Conservation (phyloP, 495 filamentous ascomycete genomes). For the Trichoderma reesei region DNA sequence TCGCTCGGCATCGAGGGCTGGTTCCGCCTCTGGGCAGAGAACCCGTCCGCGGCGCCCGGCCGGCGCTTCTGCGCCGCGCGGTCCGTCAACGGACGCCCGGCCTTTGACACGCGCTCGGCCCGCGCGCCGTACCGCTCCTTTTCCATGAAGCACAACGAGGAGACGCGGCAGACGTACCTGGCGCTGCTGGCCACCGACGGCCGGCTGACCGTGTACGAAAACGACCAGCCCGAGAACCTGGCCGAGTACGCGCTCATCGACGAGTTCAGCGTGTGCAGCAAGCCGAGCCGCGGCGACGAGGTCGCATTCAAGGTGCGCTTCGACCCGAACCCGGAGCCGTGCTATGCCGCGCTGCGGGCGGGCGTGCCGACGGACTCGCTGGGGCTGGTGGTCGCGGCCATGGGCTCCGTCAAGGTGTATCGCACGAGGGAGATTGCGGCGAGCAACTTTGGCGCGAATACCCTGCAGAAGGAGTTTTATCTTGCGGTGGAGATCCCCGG, state of each 20-base stretch:
- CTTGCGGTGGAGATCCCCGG: conserved; percentile 62
- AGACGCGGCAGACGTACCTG: conserved; percentile 62
- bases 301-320: conserved; percentile 77
- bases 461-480: conserved; percentile 57
- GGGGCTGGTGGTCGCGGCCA: conserved; percentile 71
- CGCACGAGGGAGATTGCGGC: conserved; percentile 54
- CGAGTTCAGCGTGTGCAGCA: conserved; percentile 51
- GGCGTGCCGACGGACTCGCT: conserved; percentile 65
- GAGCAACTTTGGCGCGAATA: conserved; percentile 38
- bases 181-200: conserved; percentile 77
- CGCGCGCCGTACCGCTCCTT: conserved; percentile 54
- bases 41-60: conserved; percentile 63
- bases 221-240: conserved; percentile 73
- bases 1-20: conserved; percentile 76
- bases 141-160: conserved; percentile 63
- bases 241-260: conserved; percentile 67
- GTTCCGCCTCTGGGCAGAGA: conserved; percentile 85
- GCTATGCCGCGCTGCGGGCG: conserved; percentile 63
- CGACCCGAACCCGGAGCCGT: conserved; percentile 71
- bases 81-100: conserved; percentile 18
- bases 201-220: conserved; percentile 70
- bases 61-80: conserved; percentile 55
- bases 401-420: conserved; percentile 71
- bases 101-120: conserved; percentile 35
- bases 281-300: conserved; percentile 63